Base-by-base conservation (phyloP, 257 asterid genomes). In the Mitragyna speciosa region DNA sequence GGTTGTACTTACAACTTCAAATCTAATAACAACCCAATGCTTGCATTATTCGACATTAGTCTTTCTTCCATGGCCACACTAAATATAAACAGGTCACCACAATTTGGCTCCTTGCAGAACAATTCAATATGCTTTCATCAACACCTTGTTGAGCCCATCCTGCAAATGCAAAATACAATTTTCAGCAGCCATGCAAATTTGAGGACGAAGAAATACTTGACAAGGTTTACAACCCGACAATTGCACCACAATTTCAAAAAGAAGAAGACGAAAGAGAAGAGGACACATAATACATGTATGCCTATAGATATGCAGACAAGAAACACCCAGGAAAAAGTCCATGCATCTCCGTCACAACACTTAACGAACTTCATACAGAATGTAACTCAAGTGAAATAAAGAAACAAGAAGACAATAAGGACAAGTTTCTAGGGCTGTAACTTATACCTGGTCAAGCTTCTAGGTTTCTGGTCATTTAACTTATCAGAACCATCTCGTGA, bases 361-460 rank as follows among this genome's bases (percentile, higher is more conserved):
- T 12, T 24, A 15, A 75, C n/a, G 6, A 2, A 22, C 15, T n/a
- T 52, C 69, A 26, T 45, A 61, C 48, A 33, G 66, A 41, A 56
- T 49, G 69, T 12, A 63, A 12, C 24, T 17, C 22, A 52, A 67
- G 76, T 26, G 67, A 31, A 8, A 72, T 36, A 30, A 12, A 31
- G 30, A 1, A 10, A 69, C 47, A 22, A 22, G 26, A 75, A 26
- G 63, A 49, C 5, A 66, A 16, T 33, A 73, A 36, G 72, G 49
- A 66, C 79, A 63, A 17, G 39, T 36, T 36, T 36, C 12, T 11
- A 59, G 36, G 26, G 39, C n/a, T 43, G 41, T 30, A 79, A 72
- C 45, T 58, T 8, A 43, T 86, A 91, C 96, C 95, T 89, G 36
- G 47, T 64, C 69, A 87, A n/a, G 74, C 84, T 72, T 78, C 84